phyloP scores from a whole-genome alignment of 23 red algal genomes.

The Gracilariopsis chorda region DNA sequence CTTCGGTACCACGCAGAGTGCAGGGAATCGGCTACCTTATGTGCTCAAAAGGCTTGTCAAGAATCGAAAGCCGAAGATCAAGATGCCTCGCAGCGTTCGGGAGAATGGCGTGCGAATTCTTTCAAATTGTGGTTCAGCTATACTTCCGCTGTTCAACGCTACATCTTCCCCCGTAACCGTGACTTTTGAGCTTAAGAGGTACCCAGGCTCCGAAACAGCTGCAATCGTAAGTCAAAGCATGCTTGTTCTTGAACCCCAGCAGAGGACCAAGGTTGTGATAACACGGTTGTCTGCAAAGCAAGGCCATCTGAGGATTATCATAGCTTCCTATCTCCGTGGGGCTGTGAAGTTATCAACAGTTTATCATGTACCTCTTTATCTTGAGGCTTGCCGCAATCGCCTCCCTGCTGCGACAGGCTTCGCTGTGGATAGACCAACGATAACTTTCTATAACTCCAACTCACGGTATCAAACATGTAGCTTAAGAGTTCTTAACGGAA shows the following conservation, averaged over 20 bases:
- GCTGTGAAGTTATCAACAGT: slow-evolving; percentile 10
- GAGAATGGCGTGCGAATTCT: slow-evolving; percentile 24
- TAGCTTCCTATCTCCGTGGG: neutral
- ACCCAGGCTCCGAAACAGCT: neutral
- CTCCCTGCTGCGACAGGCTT: neutral
- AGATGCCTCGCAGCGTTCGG: slow-evolving; percentile 30
- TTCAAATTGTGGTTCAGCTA: slow-evolving; percentile 13
- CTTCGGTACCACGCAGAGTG: neutral
- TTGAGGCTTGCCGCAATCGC: neutral
- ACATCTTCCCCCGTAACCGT: slow-evolving; percentile 4
- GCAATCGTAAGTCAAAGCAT: neutral
- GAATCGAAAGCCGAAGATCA: slow-evolving; percentile 26
- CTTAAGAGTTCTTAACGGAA: slow-evolving; percentile 23
- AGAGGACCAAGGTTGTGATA: slow-evolving; percentile 15
- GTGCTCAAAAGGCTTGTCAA: slow-evolving; percentile 1
- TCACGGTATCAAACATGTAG: neutral
- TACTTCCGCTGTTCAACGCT: slow-evolving; percentile 42
- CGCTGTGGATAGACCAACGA: slow-evolving; percentile 31
- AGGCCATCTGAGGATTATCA: slow-evolving; percentile 10
- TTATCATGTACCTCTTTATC: slow-evolving; percentile 40
- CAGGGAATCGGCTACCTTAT: neutral
- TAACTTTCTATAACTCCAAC: slow-evolving; percentile 15
- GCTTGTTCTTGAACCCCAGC: slow-evolving; percentile 28
- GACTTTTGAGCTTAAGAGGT: neutral
- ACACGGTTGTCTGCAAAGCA: neutral